Conservation (phyloP, 495 filamentous ascomycete species). For the Penicillium samsonianum region DNA sequence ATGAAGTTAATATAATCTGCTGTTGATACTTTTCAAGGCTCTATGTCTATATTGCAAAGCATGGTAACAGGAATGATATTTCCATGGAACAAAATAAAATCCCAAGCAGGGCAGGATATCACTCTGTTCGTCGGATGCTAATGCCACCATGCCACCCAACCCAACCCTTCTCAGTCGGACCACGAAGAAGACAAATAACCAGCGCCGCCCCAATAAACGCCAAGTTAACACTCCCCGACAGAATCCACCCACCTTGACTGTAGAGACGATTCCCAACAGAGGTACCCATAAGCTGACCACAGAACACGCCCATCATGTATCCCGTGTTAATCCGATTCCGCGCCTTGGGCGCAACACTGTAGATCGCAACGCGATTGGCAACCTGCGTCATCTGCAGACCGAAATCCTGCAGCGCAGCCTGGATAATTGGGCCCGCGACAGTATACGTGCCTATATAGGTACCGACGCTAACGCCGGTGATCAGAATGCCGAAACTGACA, state of each 20-base stretch:
- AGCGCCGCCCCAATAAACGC: constrained; percentile 64
- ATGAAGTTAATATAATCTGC: no score
- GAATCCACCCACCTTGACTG: constrained; percentile 68
- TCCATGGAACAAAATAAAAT: not conserved
- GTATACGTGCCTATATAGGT: constrained; percentile 65
- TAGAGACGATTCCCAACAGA: constrained; percentile 71
- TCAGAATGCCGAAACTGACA: constrained; percentile 56
- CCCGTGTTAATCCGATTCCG: constrained; percentile 79
- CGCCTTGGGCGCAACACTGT: constrained; percentile 67
- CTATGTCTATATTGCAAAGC: not conserved
- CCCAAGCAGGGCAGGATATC: not conserved
- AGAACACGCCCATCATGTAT: constrained; percentile 76
- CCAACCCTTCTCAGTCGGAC: constrained; percentile 72
- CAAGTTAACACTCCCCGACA: constrained; percentile 66
- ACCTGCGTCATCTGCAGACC: constrained; percentile 76
- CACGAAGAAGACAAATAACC: constrained; percentile 56
- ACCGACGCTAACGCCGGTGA: constrained; percentile 67
- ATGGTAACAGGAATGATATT: not conserved
- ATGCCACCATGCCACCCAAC: constrained; percentile 70
- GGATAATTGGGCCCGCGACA: constrained; percentile 73
- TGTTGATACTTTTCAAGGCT: not conserved
- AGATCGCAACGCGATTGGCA: constrained; percentile 72
- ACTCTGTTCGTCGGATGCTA: constrained; percentile 12
- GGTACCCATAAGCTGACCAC: constrained; percentile 76
- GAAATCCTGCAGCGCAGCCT: constrained; percentile 72